Evolutionary conservation across 2,329 filamentous ascomycete genomes (phyloP).

Genomic region (Volutella citrinella): DNA sequence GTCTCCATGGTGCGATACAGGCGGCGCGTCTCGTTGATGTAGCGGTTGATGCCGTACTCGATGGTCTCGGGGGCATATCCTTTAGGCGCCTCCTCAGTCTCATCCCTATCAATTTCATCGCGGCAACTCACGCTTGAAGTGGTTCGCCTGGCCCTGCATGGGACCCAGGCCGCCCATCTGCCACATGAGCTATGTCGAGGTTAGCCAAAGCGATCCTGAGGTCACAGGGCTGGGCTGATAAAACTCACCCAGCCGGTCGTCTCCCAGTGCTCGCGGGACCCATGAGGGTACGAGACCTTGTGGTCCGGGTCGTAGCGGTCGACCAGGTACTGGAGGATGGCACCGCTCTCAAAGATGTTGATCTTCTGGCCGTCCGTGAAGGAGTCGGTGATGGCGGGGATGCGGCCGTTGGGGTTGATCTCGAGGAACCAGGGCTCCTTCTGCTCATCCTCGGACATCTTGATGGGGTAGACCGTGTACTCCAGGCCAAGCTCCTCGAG

Average conservation of each 20-base stretch:
- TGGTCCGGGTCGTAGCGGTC: constrained; percentile 78
- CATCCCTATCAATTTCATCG: accelerated
- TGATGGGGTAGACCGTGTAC: constrained; percentile 70
- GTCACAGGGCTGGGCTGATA: too few relatives aligned
- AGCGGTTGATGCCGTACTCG: constrained; percentile 77
- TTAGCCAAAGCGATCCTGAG: constrained; percentile 1
- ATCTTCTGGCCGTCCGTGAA: constrained; percentile 71
- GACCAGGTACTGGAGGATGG: constrained; percentile 80
- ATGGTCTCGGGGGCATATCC: constrained; percentile 79
- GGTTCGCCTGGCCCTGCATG: constrained; percentile 80
- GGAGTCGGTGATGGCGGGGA: constrained; percentile 81
- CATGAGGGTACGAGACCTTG: constrained; percentile 76
- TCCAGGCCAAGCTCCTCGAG: constrained; percentile 80
- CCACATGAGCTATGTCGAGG: constrained; percentile 53
- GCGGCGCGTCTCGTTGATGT: constrained; percentile 78
- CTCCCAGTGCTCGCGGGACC: constrained; percentile 73
- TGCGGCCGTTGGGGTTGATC: constrained; percentile 92
- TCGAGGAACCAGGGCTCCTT: constrained; percentile 85
- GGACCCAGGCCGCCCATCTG: constrained; percentile 79
- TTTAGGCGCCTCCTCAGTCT: constrained; percentile 18
- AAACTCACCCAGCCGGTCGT: constrained; percentile 68
- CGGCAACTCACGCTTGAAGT: constrained; percentile 62
- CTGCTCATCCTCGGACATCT: constrained; percentile 73
- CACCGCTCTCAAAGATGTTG: constrained; percentile 77
- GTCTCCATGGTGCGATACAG: constrained; percentile 76